Evolutionary conservation across 2,329 filamentous ascomycete genomes (phyloP), one percentile per base, ranked within the genome.

Genomic region (Calonectria henricotiae): DNA sequence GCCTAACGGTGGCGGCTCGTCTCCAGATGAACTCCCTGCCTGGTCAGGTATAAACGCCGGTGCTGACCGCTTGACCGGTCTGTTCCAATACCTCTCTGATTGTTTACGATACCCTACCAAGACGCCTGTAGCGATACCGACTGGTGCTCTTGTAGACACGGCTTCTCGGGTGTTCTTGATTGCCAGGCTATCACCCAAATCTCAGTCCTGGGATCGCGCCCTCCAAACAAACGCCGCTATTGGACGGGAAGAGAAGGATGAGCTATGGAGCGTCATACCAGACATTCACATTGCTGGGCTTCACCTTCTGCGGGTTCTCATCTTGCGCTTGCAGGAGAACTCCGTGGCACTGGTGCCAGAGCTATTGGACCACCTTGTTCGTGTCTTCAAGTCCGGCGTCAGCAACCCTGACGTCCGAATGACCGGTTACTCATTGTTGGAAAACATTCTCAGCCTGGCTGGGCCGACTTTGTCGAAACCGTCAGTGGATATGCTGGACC

Each of bases 11-110:
- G 88, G 88, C 15, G 81, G 83, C 46, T 80, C 82, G 35, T 79
- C 82, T 2, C 68, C 79, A 6, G 87, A 88, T 13, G 84, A 88
- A 46, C 83, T 97, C n/a, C 88, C 90, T 1, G 74, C 83, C 0
- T 98, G 95, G 95, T 86, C 83, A 13, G 94, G 95, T 11, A 84
- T 98, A n/a, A 87, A 89, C 72, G 89, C 91, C 25, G 96, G 96
- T 7, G 84, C 89, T 17, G 90, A 94, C 78, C 89, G 94, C 65
- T 82, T 97, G 2, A 80, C 89, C 15, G 89, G 89, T 7, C 85
- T 97, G 4, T 82, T 98, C 27, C 84, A 86, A 39, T 86, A 93
- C 51, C 82, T 98, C 35, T 86, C 88, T 30, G 86, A 89, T 35
- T 91, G 92, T 74, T 81, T 97, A 55, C 84, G 84, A 23, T 89